phyloP scores from a whole-genome alignment of 345 rosid species.

The Fremontodendron californicum region DNA sequence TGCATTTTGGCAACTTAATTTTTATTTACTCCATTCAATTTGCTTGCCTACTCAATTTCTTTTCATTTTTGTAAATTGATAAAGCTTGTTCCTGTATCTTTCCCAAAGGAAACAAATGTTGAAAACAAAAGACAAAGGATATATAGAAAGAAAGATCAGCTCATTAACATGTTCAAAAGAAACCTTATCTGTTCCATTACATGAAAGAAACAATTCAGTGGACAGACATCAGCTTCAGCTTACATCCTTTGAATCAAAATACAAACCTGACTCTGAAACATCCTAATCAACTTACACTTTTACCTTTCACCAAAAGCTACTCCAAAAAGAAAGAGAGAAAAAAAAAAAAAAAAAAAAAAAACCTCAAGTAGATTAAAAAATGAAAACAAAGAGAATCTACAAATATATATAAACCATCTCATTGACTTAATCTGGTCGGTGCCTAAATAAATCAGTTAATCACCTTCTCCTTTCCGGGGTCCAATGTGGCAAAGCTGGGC shows the following conservation, averaged over 20 bases:
- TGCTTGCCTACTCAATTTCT: too few species aligned
- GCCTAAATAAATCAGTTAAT: slow-evolving; percentile 10
- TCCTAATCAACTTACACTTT: slow-evolving; percentile 32
- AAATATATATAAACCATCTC: not conserved
- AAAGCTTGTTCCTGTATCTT: not conserved
- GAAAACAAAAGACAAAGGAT: not conserved
- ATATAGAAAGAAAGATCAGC: not conserved
- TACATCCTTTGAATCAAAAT: slow-evolving; percentile 22
- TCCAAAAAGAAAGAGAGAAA: not conserved
- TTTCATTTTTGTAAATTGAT: too few species aligned
- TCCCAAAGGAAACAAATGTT: not conserved
- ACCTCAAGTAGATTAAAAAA: not conserved
- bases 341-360: not conserved
- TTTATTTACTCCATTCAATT: too few species aligned
- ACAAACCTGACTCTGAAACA: slow-evolving; percentile 27
- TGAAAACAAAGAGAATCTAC: slow-evolving; percentile 21
- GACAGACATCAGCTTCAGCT: slow-evolving; percentile 14
- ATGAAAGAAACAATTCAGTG: slow-evolving; percentile 32
- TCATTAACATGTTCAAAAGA: not conserved
- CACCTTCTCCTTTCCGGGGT: slow-evolving; percentile 56
- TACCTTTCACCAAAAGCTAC: slow-evolving; percentile 8
- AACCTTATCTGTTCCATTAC: not conserved
- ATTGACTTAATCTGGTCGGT: slow-evolving; percentile 31
- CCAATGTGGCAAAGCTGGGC: slow-evolving; percentile 77
- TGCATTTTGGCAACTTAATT: too few species aligned